Evolutionary conservation across 2,329 filamentous ascomycete species (phyloP).

Genomic region (Talaromyces funiculosus): DNA sequence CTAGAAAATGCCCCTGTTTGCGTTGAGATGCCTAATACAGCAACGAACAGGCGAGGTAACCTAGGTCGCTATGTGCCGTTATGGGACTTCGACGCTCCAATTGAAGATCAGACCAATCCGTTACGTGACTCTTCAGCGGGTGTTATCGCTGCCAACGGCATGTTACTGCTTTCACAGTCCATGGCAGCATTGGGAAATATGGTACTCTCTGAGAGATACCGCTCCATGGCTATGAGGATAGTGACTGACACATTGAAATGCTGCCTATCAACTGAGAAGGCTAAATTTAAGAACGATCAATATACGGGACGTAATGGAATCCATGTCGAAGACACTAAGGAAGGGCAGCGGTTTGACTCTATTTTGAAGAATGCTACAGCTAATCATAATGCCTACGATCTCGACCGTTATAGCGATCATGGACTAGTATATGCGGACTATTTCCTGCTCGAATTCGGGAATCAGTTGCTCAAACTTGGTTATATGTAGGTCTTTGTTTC

Average conservation of each 20-base stretch:
- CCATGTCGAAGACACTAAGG: conserved; percentile 9
- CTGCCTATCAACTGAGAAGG: background rate
- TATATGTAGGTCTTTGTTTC: background rate
- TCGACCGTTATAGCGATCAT: conserved; percentile 35
- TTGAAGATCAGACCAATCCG: conserved; percentile 14
- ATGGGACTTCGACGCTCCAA: conserved; percentile 41
- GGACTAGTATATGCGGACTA: conserved; percentile 43
- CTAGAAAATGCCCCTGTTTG: background rate
- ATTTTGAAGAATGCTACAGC: conserved; percentile 36
- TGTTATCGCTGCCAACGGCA: conserved; percentile 38
- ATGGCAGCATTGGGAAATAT: conserved; percentile 8
- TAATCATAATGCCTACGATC: conserved; percentile 35
- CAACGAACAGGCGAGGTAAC: conserved; percentile 19
- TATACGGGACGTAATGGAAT: background rate
- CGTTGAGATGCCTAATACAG: background rate
- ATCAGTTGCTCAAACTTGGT: background rate
- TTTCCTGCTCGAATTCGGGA: conserved; percentile 39
- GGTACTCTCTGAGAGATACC: background rate
- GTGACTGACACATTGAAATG: background rate
- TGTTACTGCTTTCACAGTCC: conserved; percentile 34
- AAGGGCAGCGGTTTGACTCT: conserved; percentile 29
- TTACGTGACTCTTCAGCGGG: conserved; percentile 38
- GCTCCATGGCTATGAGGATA: background rate
- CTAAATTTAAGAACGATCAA: too few relatives aligned
- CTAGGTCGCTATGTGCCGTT: conserved; percentile 18